Percentiles rank a stretch among this genome's conserved stretches.
These are phyloP conservation scores for Cladophialophora exuberans DNA, from an alignment of 2,329 filamentous ascomycete genomes.

Conservation along the genomic window DNA sequence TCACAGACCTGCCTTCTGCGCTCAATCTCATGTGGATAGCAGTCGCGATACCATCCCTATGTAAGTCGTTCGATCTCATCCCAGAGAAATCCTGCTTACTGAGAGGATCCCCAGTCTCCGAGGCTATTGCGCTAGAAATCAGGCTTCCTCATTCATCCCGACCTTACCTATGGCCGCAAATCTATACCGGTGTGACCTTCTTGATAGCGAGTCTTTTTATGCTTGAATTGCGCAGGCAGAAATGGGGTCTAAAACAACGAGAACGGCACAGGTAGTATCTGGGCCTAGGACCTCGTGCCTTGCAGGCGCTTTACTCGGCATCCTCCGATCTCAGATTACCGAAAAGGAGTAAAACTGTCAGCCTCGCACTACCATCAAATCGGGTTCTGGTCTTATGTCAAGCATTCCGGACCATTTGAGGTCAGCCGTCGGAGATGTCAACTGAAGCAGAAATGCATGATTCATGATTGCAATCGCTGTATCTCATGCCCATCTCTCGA, in stretches of 20 bases:
- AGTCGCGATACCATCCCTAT: constrained; percentile 48
- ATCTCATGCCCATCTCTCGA: too few relatives aligned
- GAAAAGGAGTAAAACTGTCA: too few relatives aligned
- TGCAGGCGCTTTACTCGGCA: too few relatives aligned
- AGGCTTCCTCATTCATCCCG: constrained; percentile 46
- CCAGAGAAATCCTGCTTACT: neutral
- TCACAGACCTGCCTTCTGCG: constrained; percentile 34
- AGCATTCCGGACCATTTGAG: too few relatives aligned
- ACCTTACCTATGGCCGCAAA: constrained; percentile 55
- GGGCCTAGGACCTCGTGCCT: neutral
- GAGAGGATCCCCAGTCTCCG: constrained; percentile 44
- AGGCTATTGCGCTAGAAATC: constrained; percentile 57
- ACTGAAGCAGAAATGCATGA: neutral
- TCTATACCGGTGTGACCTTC: constrained; percentile 50
- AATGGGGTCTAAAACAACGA: constrained; percentile 28
- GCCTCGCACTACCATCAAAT: too few relatives aligned
- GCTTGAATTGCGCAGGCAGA: constrained; percentile 30
- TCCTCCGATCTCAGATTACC: too few relatives aligned
- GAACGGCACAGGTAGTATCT: constrained; percentile 27
- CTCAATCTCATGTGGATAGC: constrained; percentile 36
- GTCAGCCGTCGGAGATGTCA: neutral
- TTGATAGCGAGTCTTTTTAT: constrained; percentile 33
- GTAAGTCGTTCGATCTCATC: constrained; percentile 37
- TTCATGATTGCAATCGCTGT: neutral
- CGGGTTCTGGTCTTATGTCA: neutral